Evolutionary conservation across 139 green algal genomes (phyloP).

Genomic region (Raphidocelis subcapitata): DNA sequence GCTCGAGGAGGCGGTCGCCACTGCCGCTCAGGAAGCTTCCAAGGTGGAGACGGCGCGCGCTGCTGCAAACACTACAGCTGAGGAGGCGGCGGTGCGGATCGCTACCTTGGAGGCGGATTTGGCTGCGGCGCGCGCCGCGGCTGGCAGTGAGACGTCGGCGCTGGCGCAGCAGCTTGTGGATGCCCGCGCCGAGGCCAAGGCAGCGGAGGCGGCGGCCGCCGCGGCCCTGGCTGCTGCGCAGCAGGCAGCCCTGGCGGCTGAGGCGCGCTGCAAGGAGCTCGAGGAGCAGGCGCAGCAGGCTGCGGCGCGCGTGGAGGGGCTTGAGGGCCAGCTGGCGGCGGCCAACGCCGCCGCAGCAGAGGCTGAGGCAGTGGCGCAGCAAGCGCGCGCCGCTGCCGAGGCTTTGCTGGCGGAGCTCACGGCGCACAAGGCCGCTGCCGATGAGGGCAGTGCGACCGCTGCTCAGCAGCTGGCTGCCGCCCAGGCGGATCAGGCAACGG

Average conservation of each 20-base stretch:
- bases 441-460: background rate
- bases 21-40: background rate
- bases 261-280: no score
- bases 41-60: background rate
- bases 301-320: no score
- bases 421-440: background rate
- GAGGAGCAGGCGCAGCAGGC: no score
- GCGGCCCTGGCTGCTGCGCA: no score
- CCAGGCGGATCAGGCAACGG: background rate
- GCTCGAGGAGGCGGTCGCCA: background rate
- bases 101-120: constrained; percentile 1
- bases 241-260: no score
- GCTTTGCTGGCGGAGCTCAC: background rate
- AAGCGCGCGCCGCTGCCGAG: background rate
- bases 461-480: background rate
- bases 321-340: no score
- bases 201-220: no score
- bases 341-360: no score
- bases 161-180: background rate
- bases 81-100: no score
- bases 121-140: background rate
- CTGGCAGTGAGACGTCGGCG: background rate
- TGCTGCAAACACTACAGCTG: background rate
- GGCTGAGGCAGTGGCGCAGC: background rate
- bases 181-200: background rate